Percentiles rank a stretch among this genome's conserved stretches.
Evolutionary conservation across 768 basidiomycete genomes (phyloP).

Genomic region (Phylloporus arenicola): DNA sequence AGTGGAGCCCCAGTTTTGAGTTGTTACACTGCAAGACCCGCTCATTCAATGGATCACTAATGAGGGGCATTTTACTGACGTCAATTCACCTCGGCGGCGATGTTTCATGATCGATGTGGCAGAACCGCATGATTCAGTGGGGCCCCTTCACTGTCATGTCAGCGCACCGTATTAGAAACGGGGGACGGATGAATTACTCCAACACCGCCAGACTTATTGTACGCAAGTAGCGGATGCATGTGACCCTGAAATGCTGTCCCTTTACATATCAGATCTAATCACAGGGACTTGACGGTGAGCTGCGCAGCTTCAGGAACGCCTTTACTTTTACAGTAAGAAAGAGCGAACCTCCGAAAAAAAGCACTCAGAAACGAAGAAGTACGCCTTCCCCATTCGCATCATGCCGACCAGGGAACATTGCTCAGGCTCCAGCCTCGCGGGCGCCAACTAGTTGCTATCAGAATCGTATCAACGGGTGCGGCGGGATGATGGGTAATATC

Average conservation of each 20-base stretch:
- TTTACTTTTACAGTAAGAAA: background rate
- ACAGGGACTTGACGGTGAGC: no score
- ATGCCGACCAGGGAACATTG: background rate
- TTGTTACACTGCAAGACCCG: background rate
- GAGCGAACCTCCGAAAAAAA: background rate
- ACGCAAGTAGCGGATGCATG: no score
- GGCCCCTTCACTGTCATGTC: background rate
- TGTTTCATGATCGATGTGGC: no score
- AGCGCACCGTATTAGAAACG: background rate
- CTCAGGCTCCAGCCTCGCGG: background rate
- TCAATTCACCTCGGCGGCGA: no score
- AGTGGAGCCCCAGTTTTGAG: slow-evolving; percentile 7
- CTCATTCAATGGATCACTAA: background rate
- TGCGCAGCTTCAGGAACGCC: background rate
- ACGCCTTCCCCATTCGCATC: background rate
- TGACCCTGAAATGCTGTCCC: no score
- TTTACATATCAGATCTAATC: no score
- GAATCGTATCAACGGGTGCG: background rate
- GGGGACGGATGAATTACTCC: background rate
- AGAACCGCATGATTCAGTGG: no score
- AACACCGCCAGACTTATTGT: background rate
- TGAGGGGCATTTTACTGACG: no score
- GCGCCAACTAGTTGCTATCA: slow-evolving; percentile 17
- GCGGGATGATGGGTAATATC: background rate
- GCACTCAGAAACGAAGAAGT: background rate